phyloP scores from a whole-genome alignment of 2,329 filamentous ascomycete genomes.

The Verticillium isaacii region DNA sequence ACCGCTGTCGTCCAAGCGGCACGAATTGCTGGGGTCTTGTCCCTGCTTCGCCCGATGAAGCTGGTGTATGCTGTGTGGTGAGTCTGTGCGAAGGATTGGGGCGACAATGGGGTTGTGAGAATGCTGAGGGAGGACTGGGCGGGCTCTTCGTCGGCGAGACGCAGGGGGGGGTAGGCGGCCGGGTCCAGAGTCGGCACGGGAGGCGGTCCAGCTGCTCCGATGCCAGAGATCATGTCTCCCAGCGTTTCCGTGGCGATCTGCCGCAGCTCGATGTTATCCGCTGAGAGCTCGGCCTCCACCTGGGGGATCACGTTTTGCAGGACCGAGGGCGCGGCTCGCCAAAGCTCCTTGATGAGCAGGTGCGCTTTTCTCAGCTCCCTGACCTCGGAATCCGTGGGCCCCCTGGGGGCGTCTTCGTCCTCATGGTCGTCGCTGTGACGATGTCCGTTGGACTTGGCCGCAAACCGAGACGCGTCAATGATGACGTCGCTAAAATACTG shows the following conservation, averaged over 20 bases:
- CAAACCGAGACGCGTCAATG: constrained; percentile 70
- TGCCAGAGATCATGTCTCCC: constrained; percentile 90
- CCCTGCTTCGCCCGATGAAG: constrained; percentile 79
- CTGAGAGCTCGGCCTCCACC: constrained; percentile 84
- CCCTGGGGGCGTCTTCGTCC: constrained; percentile 53
- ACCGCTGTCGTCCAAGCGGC: constrained; percentile 81
- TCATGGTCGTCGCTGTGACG: constrained; percentile 58
- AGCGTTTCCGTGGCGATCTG: constrained; percentile 89
- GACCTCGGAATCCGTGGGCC: constrained; percentile 76
- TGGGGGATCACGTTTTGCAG: constrained; percentile 92
- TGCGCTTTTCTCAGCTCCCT: constrained; percentile 89
- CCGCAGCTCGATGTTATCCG: constrained; percentile 83
- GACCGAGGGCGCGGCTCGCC: constrained; percentile 84
- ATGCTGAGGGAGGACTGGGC: constrained; percentile 48
- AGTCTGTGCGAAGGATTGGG: constrained; percentile 82
- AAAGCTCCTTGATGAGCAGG: constrained; percentile 81
- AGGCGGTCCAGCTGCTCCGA: constrained; percentile 85
- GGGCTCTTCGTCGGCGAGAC: constrained; percentile 52
- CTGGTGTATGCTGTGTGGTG: constrained; percentile 75
- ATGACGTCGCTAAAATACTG: constrained; percentile 98
- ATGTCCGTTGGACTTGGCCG: constrained; percentile 49
- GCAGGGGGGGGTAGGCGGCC: constrained; percentile 75
- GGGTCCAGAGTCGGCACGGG: constrained; percentile 70
- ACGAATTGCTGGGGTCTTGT: constrained; percentile 79
- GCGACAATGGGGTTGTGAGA: constrained; percentile 77